phyloP scores from a whole-genome alignment of 805 yeast genomes.

The Metschnikowia orientalis region DNA sequence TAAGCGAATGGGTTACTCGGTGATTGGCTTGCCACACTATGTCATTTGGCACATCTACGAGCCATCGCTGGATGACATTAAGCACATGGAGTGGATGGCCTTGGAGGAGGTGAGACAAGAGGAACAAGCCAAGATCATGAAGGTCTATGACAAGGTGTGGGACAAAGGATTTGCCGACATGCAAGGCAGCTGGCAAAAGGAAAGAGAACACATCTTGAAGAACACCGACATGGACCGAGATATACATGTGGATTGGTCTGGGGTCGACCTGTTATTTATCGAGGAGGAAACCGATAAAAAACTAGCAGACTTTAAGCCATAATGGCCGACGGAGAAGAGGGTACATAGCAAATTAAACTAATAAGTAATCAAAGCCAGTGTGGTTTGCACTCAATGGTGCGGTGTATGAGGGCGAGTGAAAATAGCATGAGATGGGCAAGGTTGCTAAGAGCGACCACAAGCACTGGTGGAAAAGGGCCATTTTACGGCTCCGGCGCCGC shows the following conservation, averaged over 20 bases:
- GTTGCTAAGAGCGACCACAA: no score
- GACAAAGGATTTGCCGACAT: constrained; percentile 75
- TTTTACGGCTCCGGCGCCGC: no score
- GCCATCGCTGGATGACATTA: constrained; percentile 88
- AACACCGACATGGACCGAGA: constrained; percentile 64
- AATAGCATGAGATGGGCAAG: no score
- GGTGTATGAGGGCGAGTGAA: no score
- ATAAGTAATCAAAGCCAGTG: no score
- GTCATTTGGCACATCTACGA: constrained; percentile 89
- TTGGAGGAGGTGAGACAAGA: constrained; percentile 64
- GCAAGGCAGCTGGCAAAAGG: constrained; percentile 65
- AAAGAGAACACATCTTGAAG: constrained; percentile 65
- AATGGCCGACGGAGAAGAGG: not conserved
- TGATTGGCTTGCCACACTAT: constrained; percentile 89
- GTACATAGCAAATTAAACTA: not conserved
- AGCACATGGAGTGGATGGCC: constrained; percentile 87
- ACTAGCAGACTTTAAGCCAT: constrained; percentile 42
- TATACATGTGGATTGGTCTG: constrained; percentile 67
- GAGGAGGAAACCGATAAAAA: constrained; percentile 27
- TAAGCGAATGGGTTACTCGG: constrained; percentile 80
- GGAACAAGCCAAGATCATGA: constrained; percentile 59
- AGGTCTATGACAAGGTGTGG: constrained; percentile 69
- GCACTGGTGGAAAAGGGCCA: no score
- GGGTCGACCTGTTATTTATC: constrained; percentile 44
- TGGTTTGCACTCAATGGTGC: no score